Evolutionary conservation across 1,284 basidiomycete genomes (phyloP), one percentile per base, ranked within the genome.

Genomic region (Calocybe gambosa): DNA sequence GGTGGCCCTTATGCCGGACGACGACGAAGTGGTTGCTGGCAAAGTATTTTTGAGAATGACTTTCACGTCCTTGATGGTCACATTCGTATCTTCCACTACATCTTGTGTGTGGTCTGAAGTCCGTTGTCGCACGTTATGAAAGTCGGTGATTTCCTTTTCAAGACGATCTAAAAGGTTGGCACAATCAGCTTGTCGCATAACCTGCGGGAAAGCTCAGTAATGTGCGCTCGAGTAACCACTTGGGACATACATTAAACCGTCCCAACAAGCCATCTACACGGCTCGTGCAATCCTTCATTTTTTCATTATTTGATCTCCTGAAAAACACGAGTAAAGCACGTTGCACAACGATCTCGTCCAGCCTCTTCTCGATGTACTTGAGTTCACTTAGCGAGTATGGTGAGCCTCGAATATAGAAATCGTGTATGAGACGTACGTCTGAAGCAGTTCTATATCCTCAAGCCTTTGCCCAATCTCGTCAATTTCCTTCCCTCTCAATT

Each of bases 401-500:
- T 16, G 35, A 2, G 13, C 2, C 13, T 29, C 13, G 4, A 29
- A 29, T 29, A 13, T 29, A 10, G 28, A n/a, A n/a, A n/a, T n/a
- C n/a, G 28, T 29, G 13, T 26, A 9, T 36, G 3, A 2, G 1
- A 26, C 16, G 3, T 19, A 43, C 41, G 8, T 36, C 15, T 41
- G 25, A 13, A 46, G 23, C 0, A 31, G 5, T 7, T 40, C 8
- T 18, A 50, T 41, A 16, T 46, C 42, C 9, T 48, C 20, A 2
- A 36, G 13, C 1, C 48, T 10, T 26, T 43, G 42, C 1, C 10
- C 46, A 2, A 45, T 43, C 15, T 51, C 50, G 18, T 48, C 43
- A 7, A 18, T n/a, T n/a, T 45, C 48, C 33, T 48, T 50, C 2
- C 34, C 46, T 13, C 48, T 48, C 4, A 49, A 19, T 16, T 36